A percentile compares a stretch with the other conserved stretches of the same genome.
phyloP scores from a whole-genome alignment of 257 asterid genomes.

The Ilex asprella region DNA sequence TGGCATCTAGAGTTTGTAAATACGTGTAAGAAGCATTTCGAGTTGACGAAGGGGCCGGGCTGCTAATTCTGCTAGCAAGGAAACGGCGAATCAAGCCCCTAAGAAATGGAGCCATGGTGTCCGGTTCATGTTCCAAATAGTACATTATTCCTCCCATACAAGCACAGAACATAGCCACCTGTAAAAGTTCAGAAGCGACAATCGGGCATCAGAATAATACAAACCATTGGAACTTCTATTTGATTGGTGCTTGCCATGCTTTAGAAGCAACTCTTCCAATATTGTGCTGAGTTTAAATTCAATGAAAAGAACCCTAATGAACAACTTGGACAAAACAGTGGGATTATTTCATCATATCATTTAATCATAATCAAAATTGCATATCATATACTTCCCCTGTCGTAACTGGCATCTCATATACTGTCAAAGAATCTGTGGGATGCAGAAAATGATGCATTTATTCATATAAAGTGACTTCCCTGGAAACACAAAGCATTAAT shows the following conservation, averaged over 20 bases:
- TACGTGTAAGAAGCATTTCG: constrained; percentile 70
- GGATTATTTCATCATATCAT: not conserved
- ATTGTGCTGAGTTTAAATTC: not conserved
- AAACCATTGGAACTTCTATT: not conserved
- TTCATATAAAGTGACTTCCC: not conserved
- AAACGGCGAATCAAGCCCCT: constrained; percentile 93
- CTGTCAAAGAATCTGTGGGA: not conserved
- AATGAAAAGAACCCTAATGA: no score
- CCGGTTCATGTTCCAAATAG: constrained; percentile 93
- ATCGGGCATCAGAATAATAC: not conserved
- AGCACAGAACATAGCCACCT: constrained; percentile 92
- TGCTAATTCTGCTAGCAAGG: constrained; percentile 94
- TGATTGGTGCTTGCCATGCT: not conserved
- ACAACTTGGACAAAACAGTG: no score
- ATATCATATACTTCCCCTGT: not conserved
- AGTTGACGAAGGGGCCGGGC: constrained; percentile 57
- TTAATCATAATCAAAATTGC: not conserved
- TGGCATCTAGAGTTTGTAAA: constrained; percentile 71
- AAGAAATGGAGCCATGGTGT: constrained; percentile 95
- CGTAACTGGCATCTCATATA: not conserved
- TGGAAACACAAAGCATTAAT: not conserved
- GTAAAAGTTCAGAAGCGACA: constrained; percentile 12
- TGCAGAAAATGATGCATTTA: not conserved
- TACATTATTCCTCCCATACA: constrained; percentile 99
- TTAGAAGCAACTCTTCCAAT: not conserved